phyloP scores from a whole-genome alignment of 2,329 filamentous ascomycete species.

The Xylariaceae sp. region DNA sequence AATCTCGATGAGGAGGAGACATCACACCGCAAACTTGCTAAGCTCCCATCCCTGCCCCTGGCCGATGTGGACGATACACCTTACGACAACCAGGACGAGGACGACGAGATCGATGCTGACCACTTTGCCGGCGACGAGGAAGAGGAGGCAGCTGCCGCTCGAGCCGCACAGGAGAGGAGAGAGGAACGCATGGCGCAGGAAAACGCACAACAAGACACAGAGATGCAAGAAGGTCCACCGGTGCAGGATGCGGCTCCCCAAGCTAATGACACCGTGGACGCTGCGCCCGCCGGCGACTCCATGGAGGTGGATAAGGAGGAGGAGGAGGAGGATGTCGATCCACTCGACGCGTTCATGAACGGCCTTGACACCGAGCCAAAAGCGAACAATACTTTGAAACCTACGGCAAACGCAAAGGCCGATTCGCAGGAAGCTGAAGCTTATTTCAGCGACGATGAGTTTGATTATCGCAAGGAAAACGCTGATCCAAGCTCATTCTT shows the following conservation, averaged over 20 bases:
- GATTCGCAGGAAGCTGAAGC: constrained; percentile 68
- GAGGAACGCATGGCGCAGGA: constrained; percentile 58
- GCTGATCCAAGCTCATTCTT: constrained; percentile 44
- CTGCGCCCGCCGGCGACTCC: constrained; percentile 31
- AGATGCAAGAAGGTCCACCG: constrained; percentile 35
- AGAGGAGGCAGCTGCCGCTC: constrained; percentile 77
- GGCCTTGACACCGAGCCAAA: constrained; percentile 47
- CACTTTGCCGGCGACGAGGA: constrained; percentile 81
- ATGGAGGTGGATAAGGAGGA: constrained; percentile 62
- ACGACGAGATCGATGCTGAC: constrained; percentile 66
- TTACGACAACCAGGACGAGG: constrained; percentile 55
- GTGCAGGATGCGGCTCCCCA: constrained; percentile 21
- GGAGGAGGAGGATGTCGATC: constrained; percentile 72
- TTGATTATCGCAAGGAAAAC: constrained; percentile 45
- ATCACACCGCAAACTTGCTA: constrained; percentile 81
- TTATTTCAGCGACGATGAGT: constrained; percentile 84
- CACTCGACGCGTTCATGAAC: constrained; percentile 96
- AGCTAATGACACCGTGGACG: constrained; percentile 21
- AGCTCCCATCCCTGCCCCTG: constrained; percentile 72
- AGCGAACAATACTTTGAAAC: constrained; percentile 26
- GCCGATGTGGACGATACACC: constrained; percentile 56
- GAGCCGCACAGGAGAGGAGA: constrained; percentile 79
- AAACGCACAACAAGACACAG: constrained; percentile 44
- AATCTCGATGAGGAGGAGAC: constrained; percentile 86
- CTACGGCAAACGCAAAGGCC: constrained; percentile 38